Base-by-base conservation (phyloP, 179 eudicot genomes). In the Spinacia oleracea region DNA sequence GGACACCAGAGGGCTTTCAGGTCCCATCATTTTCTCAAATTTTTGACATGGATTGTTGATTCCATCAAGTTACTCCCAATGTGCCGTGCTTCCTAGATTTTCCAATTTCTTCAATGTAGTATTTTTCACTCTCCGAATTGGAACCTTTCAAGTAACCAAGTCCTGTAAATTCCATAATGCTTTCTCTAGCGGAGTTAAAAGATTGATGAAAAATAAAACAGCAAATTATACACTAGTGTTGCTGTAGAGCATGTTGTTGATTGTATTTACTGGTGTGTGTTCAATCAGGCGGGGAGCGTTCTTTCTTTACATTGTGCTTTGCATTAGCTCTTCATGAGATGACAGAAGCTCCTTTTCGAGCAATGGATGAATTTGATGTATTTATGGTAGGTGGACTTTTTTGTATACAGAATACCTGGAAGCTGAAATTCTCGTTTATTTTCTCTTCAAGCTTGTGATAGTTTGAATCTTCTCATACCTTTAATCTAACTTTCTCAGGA, bases 361-460 rank as follows among this genome's bases (percentile, higher is more conserved):
- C 98, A 53, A 96, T 96, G 98, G 99, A 96, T 81, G 98, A 96
- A 81, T 96, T 96, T 87, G 98, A 96, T 86, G 99, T 96, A 43
- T 96, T 93, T 80, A 96, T 96, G 99, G 99, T 96, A 81, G 64
- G 86, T 78, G 56, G 21, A 6, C 12, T 55, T 63, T 64, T 55
- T 63, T 64, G 25, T 78, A 10, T 3, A 31, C 18, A 43, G 23
- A 4, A 35, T 53, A 9, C 64, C 68, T 55, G 48, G 59, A 21
- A 59, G 53, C 73, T 62, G 29, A 23, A 40, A n/a, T 64, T 18
- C 16, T 16, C 46, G 7, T 5, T 70, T 20, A 35, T 35, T 35
- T 62, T 14, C 38, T 2, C 38, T 51, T 78, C 27, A 21, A 20
- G 59, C 20, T 46, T 34, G 35, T 29, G 58, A 40, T 29, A 14